Evolutionary conservation across 2,329 filamentous ascomycete genomes (phyloP), one percentile per base, ranked within the genome.

Genomic region (Madurella mycetomatis): DNA sequence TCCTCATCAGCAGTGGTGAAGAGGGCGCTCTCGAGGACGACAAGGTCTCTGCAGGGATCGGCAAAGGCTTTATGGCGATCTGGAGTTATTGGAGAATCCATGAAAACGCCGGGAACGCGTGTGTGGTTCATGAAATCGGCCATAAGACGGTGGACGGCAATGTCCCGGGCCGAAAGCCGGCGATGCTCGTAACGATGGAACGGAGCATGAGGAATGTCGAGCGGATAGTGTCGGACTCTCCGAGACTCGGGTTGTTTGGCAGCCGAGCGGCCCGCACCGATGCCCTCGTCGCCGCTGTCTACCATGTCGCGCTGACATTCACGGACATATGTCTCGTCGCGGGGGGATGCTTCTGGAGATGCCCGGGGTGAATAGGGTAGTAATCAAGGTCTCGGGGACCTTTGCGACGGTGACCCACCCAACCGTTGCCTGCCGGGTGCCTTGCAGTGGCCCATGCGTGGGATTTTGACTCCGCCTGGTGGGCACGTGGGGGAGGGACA

Each of bases 121-220:
- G 55, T 49, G 0, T 65, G 67, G 17, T 47, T 58, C 58, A 71
- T 62, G 25, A 64, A 60, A n/a, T 67, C 64, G 39, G 64, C 56
- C 63, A 69, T 63, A 37, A 70, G 63, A 8, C 65, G 66, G 49
- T 66, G 64, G 42, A 68, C 61, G 51, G 71, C 55, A 41, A 70
- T 55, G 44, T 70, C 69, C 16, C 66, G 65, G 16, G 59, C 61
- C 4, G 60, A 64, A 8, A 72, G 45, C 4, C 63, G 61, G 32
- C 61, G 67, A 53, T 71, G 69, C 8, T 66, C 63, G 51, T 72
- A 72, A n/a, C 63, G 61, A 25, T 57, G 52, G 55, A 70, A 70
- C 39, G 67, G 65, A 32, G 69, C 61, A 37, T 66, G 57, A 30
- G 66, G 55, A n/a, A 65, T 61, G 53, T 71, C 66, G 5, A 72